Evolutionary conservation across 768 basidiomycete genomes (phyloP).

Genomic region (Pleurotus tuber-regium): DNA sequence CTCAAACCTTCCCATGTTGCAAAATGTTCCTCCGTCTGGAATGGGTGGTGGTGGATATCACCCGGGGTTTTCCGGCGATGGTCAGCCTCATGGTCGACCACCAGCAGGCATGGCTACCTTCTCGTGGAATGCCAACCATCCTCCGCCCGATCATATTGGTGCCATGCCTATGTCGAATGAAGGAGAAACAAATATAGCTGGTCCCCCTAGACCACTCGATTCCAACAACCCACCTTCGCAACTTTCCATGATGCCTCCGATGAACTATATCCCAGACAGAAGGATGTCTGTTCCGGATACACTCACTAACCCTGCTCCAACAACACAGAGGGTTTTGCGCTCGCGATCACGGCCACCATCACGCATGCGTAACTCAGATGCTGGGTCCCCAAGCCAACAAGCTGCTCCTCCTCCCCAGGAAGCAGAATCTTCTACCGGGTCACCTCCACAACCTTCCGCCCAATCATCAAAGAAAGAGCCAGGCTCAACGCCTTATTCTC

Average conservation of each 20-base stretch:
- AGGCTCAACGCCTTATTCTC: slow-evolving; percentile 82
- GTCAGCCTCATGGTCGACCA: slow-evolving; percentile 62
- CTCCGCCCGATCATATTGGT: slow-evolving; percentile 28
- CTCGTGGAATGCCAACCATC: slow-evolving; percentile 59
- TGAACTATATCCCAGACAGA: slow-evolving; percentile 60
- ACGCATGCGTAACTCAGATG: slow-evolving; percentile 44
- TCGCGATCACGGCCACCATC: slow-evolving; percentile 73
- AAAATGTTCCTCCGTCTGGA: slow-evolving; percentile 47
- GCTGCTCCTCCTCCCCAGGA: slow-evolving; percentile 38
- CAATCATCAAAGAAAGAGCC: slow-evolving; percentile 42
- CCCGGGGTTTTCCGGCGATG: slow-evolving; percentile 56
- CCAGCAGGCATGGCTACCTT: slow-evolving; percentile 66
- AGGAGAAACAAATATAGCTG: slow-evolving; percentile 39
- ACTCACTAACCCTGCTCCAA: slow-evolving; percentile 37
- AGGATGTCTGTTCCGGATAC: slow-evolving; percentile 76
- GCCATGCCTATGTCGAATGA: slow-evolving; percentile 43
- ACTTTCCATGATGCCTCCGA: slow-evolving; percentile 52
- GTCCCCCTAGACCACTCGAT: slow-evolving; percentile 46
- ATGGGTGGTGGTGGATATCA: slow-evolving; percentile 42
- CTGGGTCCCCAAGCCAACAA: slow-evolving; percentile 31
- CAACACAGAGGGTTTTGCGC: slow-evolving; percentile 52
- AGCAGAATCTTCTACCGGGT: slow-evolving; percentile 37
- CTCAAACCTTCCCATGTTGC: slow-evolving; percentile 31
- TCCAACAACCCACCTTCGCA: slow-evolving; percentile 35
- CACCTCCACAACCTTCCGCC: slow-evolving; percentile 31